A percentile compares a stretch with the other conserved stretches of the same genome.
Evolutionary conservation across 2,329 filamentous ascomycete species (phyloP).

Genomic region (Xylaria sp.): DNA sequence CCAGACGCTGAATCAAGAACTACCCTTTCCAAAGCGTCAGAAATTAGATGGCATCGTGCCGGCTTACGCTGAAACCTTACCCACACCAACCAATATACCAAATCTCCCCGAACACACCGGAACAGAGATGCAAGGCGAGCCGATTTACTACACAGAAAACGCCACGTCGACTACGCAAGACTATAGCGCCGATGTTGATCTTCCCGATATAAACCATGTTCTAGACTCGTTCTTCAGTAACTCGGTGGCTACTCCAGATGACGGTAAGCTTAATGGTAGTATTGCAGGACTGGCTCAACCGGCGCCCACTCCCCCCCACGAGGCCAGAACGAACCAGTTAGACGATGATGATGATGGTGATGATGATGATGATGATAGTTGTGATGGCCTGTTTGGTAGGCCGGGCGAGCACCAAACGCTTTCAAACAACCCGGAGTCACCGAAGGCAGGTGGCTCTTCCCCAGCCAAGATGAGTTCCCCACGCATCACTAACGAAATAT

Average conservation of each 20-base stretch:
- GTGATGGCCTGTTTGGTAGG: not conserved
- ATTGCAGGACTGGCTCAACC: not conserved
- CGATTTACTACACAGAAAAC: not conserved
- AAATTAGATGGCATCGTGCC: not conserved
- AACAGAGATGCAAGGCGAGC: not conserved
- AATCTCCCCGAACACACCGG: not conserved
- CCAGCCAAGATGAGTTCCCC: not conserved
- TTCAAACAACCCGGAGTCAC: not conserved
- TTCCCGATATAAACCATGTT: not conserved
- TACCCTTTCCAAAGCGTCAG: conserved; percentile 20
- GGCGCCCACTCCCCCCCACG: not conserved
- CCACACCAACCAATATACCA: not conserved
- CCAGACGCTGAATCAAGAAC: not conserved
- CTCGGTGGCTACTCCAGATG: not conserved
- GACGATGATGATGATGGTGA: not conserved
- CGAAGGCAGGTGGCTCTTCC: not conserved
- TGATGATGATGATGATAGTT: not conserved
- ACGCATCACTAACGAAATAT: not conserved
- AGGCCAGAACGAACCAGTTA: not conserved
- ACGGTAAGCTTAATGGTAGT: not conserved
- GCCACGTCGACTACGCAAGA: not conserved
- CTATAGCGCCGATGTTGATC: not conserved
- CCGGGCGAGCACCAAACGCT: not conserved
- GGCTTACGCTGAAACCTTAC: not conserved
- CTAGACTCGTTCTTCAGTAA: not conserved